Conservation (phyloP, 2,329 filamentous ascomycete genomes). For the Verticillium nubilum region DNA sequence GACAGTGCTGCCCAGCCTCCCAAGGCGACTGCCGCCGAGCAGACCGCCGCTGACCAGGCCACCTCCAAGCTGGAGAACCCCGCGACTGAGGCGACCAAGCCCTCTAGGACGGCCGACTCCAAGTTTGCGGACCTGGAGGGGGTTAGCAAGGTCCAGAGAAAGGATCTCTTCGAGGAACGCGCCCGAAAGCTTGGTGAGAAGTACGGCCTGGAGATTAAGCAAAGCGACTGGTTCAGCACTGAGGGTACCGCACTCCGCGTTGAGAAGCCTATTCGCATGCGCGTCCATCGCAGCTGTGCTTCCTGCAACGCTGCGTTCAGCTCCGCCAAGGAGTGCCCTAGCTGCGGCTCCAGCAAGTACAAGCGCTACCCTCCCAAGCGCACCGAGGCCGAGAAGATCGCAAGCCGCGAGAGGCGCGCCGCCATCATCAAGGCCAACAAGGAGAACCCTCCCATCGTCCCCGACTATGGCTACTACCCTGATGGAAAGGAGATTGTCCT, state of each 20-base stretch:
- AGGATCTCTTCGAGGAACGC: constrained; percentile 50
- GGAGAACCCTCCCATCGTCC: constrained; percentile 48
- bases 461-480: constrained; percentile 42
- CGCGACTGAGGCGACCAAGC: constrained; percentile 9
- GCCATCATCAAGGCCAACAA: constrained; percentile 48
- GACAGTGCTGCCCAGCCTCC: not conserved
- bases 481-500: constrained; percentile 44
- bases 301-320: constrained; percentile 72
- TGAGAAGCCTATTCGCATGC: constrained; percentile 73
- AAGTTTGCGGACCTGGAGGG: constrained; percentile 13
- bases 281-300: constrained; percentile 75
- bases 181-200: constrained; percentile 49
- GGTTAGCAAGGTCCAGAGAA: constrained; percentile 36
- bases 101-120: constrained; percentile 10
- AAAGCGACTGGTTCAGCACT: constrained; percentile 45
- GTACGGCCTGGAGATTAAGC: constrained; percentile 50
- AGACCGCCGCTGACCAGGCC: not conserved
- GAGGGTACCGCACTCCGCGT: constrained; percentile 56
- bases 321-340: constrained; percentile 64
- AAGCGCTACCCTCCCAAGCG: constrained; percentile 66
- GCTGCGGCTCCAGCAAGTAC: constrained; percentile 79
- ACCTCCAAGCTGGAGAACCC: constrained; percentile 17
- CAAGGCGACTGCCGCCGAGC: constrained; percentile 3
- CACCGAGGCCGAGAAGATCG: constrained; percentile 47
- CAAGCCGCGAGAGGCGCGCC: constrained; percentile 45